Conservation (phyloP, 2,329 filamentous ascomycete species). For the Pestalotiopsis fici region DNA sequence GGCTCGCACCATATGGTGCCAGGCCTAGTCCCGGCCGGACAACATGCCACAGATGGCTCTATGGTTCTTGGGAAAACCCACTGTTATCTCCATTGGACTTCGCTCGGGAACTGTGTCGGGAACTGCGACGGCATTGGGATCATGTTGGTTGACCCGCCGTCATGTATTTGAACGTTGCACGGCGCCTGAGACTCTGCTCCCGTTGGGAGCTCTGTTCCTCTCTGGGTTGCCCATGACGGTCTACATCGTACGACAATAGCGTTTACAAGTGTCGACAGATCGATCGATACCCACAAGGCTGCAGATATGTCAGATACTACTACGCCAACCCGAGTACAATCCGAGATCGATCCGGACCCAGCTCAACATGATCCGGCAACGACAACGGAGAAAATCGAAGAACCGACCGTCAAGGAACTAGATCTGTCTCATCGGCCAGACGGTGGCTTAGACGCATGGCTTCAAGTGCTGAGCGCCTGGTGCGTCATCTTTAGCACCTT, state of each 20-base stretch:
- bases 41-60: neutral
- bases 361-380: neutral
- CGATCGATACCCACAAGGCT: neutral
- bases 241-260: neutral
- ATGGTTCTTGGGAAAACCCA: neutral
- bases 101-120: neutral
- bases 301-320: neutral
- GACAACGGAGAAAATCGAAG: neutral
- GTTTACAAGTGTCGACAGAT: neutral
- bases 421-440: conserved; percentile 10
- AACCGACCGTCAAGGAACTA: neutral
- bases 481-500: conserved; percentile 49
- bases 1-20: conserved; percentile 4
- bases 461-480: conserved; percentile 43
- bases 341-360: neutral
- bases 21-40: neutral
- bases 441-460: conserved; percentile 37
- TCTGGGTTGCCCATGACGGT: neutral
- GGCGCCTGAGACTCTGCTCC: neutral
- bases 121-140: conserved; percentile 5
- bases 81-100: neutral
- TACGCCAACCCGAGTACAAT: neutral
- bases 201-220: neutral
- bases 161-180: neutral
- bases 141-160: neutral